Conservation (phyloP, 306 rosid species). For the Vigna trinervia region DNA sequence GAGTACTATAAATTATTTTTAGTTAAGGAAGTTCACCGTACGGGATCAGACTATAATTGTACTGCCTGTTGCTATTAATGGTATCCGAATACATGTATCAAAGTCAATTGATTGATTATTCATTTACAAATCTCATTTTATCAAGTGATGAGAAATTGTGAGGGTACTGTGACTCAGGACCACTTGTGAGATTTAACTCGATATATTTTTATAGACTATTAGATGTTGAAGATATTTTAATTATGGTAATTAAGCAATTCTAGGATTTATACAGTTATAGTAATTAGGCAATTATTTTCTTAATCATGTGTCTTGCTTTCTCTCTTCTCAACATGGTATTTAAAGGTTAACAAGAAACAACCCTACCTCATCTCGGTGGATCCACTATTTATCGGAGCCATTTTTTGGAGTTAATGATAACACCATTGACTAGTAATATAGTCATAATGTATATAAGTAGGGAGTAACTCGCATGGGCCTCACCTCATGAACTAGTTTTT, state of each 20-base stretch:
- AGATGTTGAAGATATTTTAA: not conserved
- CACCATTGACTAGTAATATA: not conserved
- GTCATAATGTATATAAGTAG: not conserved
- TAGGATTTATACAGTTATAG: not conserved
- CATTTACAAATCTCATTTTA: not conserved
- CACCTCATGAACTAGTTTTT: not conserved
- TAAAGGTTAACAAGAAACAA: not conserved
- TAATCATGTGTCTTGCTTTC: too few species aligned
- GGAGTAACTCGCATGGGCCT: not conserved
- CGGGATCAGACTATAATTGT: slow-evolving; percentile 35
- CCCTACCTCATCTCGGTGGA: not conserved
- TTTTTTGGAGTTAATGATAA: not conserved
- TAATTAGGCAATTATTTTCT: not conserved
- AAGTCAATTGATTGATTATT: slow-evolving; percentile 34
- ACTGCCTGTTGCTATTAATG: slow-evolving; percentile 14
- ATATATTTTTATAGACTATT: not conserved
- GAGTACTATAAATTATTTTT: slow-evolving; percentile 28
- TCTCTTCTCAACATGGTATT: not conserved
- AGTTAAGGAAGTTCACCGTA: slow-evolving; percentile 33
- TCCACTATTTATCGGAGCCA: not conserved
- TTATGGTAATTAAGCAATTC: not conserved
- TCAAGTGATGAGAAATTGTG: slow-evolving; percentile 6
- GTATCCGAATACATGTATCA: slow-evolving; percentile 26
- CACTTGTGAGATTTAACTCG: slow-evolving; percentile 35
- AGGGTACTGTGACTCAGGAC: slow-evolving; percentile 22